Conservation (phyloP, 192 early-diverging fungal species). For the Coemansia sp. region DNA sequence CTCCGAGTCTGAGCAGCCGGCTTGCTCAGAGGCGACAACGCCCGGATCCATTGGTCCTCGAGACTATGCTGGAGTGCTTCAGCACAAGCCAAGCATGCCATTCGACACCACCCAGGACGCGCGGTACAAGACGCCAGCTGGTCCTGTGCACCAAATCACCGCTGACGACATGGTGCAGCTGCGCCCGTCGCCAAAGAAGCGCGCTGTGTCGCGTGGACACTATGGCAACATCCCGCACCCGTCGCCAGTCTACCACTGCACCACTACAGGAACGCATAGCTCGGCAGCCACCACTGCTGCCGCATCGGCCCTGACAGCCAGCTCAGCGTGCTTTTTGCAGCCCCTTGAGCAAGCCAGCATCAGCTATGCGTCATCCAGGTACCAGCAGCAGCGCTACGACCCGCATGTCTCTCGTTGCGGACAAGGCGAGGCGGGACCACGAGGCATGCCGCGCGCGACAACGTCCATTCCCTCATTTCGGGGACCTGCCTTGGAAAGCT, state of each 20-base stretch:
- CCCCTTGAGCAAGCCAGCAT: conserved; percentile 33
- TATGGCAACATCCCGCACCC: conserved; percentile 50
- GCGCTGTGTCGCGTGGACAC: conserved; percentile 48
- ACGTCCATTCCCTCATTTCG: conserved; percentile 49
- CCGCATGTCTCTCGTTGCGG: conserved; percentile 12
- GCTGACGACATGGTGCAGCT: conserved; percentile 28
- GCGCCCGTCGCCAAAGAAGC: conserved; percentile 55
- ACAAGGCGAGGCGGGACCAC: background rate
- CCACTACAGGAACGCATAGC: background rate
- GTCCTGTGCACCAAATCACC: conserved; percentile 33
- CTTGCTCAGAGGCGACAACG: background rate
- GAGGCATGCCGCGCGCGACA: conserved; percentile 16
- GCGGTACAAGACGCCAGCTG: conserved; percentile 23
- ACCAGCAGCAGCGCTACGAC: conserved; percentile 53
- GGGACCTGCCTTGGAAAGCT: background rate
- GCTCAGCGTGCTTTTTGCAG: conserved; percentile 45
- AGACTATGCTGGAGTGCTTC: background rate
- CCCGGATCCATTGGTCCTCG: conserved; percentile 4
- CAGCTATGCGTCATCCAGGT: conserved; percentile 39
- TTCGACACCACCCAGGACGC: conserved; percentile 1
- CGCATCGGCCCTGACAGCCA: conserved; percentile 16
- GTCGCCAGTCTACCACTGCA: conserved; percentile 42
- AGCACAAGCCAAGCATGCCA: background rate
- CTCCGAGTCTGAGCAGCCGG: background rate
- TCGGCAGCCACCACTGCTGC: conserved; percentile 10